These are phyloP conservation scores for Fusarium transvaalense DNA, from an alignment of 2,329 filamentous ascomycete genomes.

Conservation along the genomic window DNA sequence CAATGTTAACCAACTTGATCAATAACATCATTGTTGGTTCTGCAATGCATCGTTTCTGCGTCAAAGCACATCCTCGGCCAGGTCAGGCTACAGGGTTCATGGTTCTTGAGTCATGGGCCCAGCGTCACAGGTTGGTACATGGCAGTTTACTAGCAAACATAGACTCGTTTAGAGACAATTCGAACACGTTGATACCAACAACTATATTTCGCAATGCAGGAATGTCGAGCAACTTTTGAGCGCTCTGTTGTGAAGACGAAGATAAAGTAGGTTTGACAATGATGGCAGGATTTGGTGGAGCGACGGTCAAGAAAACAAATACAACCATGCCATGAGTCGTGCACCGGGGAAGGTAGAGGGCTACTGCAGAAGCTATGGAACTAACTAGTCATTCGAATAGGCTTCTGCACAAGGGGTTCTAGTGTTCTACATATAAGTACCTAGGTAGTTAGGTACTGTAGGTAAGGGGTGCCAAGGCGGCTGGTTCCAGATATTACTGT, in stretches of 20 bases:
- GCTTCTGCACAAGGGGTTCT: conserved; percentile 10
- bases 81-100: conserved; percentile 15
- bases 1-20: background rate
- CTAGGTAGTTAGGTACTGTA: background rate
- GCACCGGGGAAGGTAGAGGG: conserved; percentile 21
- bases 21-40: background rate
- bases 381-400: conserved; percentile 4
- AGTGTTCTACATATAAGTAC: conserved; percentile 1
- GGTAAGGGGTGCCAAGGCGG: conserved; percentile 37
- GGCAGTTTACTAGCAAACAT: background rate
- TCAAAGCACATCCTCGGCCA: conserved; percentile 23
- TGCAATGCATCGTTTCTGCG: background rate
- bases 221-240: background rate
- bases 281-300: background rate
- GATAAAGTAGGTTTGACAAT: background rate
- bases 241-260: background rate
- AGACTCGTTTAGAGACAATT: background rate
- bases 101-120: conserved; percentile 23
- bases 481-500: conserved; percentile 15
- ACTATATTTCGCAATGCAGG: no score
- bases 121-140: background rate
- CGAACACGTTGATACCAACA: background rate
- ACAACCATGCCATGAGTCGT: conserved; percentile 34
- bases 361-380: conserved; percentile 14
- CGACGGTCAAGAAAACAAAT: conserved; percentile 14